These are phyloP conservation scores for Globomyces sp. DNA, from an alignment of 371 early-diverging fungal genomes.

Conservation along the genomic window DNA sequence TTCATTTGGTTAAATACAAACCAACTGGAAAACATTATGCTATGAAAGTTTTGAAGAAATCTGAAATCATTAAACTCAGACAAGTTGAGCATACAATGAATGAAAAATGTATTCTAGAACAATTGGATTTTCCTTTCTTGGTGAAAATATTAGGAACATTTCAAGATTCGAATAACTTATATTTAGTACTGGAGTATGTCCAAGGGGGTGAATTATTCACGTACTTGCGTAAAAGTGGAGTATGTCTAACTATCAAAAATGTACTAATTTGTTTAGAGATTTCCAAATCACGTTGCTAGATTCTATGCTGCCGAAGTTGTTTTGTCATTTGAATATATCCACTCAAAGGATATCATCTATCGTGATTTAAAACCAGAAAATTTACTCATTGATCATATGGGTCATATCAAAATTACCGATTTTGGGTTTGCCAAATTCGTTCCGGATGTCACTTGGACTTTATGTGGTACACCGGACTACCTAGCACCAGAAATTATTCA, in stretches of 20 bases:
- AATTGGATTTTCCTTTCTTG: constrained; percentile 84
- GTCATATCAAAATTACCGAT: constrained; percentile 98
- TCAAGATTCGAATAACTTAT: constrained; percentile 80
- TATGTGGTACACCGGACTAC: constrained; percentile 99
- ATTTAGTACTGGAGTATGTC: constrained; percentile 92
- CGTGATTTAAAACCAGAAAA: constrained; percentile 81
- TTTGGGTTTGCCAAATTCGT: constrained; percentile 99
- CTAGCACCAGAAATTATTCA: constrained; percentile 97
- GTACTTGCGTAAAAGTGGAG: constrained; percentile 54
- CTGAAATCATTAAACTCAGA: constrained; percentile 90
- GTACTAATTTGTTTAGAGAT: constrained; percentile 48
- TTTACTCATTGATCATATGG: constrained; percentile 82
- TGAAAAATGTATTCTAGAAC: constrained; percentile 91
- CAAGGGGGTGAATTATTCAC: constrained; percentile 94
- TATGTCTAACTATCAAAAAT: constrained; percentile 21
- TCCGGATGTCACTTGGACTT: constrained; percentile 92
- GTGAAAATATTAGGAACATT: constrained; percentile 92
- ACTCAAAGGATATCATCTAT: constrained; percentile 62
- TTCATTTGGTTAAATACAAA: constrained; percentile 83
- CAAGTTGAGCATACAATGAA: constrained; percentile 98
- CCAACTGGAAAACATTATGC: constrained; percentile 78
- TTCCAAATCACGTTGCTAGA: constrained; percentile 83
- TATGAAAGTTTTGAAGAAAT: constrained; percentile 94
- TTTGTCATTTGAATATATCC: constrained; percentile 64
- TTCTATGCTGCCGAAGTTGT: constrained; percentile 71